phyloP scores from a whole-genome alignment of 106 monocot genomes.

The Phalaenopsis equestris region DNA sequence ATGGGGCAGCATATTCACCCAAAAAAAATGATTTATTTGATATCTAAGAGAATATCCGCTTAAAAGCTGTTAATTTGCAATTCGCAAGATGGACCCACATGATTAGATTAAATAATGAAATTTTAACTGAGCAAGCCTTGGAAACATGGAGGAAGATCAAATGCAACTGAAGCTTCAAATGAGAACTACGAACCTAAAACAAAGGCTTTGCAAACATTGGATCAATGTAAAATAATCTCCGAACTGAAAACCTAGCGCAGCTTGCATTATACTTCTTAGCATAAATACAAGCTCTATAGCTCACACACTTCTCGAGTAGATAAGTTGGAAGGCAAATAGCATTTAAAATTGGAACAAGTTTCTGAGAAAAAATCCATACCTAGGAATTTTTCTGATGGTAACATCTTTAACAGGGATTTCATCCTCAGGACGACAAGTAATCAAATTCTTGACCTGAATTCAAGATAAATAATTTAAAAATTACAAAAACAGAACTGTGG shows the following conservation, averaged over 20 bases:
- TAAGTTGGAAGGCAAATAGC: not conserved
- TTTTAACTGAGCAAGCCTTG: not conserved
- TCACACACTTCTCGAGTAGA: not conserved
- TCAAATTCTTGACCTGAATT: conserved; percentile 91
- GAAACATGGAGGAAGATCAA: not conserved
- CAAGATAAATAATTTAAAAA: conserved; percentile 9
- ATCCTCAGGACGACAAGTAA: conserved; percentile 88
- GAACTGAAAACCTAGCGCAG: not conserved
- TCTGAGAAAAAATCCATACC: conserved; percentile 30
- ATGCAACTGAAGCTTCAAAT: conserved; percentile 1
- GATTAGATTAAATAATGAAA: not conserved
- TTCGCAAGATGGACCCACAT: not conserved
- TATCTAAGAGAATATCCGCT: not conserved
- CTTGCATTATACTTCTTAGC: not conserved
- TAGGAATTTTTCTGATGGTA: conserved; percentile 94
- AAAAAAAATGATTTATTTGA: not conserved
- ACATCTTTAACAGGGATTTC: conserved; percentile 82
- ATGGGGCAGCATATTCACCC: not conserved
- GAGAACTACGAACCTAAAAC: not conserved
- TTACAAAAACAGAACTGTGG: not conserved
- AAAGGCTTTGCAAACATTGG: not conserved
- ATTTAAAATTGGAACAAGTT: not conserved
- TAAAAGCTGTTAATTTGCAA: not conserved
- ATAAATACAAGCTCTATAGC: not conserved
- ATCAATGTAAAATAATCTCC: not conserved